phyloP scores from a whole-genome alignment of 805 yeast genomes.

The Candida cerambycidarum region DNA sequence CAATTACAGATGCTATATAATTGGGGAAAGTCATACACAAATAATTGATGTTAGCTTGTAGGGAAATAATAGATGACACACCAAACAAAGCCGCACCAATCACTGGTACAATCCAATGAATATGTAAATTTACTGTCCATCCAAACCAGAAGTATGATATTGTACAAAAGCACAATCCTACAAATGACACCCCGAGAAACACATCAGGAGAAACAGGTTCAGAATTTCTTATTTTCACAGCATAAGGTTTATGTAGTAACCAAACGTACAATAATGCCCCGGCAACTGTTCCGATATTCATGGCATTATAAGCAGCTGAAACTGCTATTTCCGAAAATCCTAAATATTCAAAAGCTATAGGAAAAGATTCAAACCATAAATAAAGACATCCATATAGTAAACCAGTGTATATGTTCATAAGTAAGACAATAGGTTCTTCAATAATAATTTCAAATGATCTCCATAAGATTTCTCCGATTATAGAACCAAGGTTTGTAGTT shows the following conservation, averaged over 20 bases:
- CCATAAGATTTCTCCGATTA: slow-evolving; percentile 34
- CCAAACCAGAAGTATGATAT: slow-evolving; percentile 46
- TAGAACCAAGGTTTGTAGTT: slow-evolving; percentile 10
- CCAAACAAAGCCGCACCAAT: slow-evolving; percentile 44
- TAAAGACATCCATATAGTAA: slow-evolving; percentile 53
- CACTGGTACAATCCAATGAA: slow-evolving; percentile 51
- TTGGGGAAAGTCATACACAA: slow-evolving; percentile 48
- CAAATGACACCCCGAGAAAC: slow-evolving; percentile 36
- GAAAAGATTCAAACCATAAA: slow-evolving; percentile 62
- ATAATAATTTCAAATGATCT: slow-evolving; percentile 52
- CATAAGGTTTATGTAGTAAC: slow-evolving; percentile 1
- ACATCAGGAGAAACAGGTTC: slow-evolving; percentile 37
- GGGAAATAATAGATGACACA: slow-evolving; percentile 39
- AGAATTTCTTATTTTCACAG: slow-evolving; percentile 10
- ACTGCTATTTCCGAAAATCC: slow-evolving; percentile 47
- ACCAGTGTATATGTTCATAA: slow-evolving; percentile 52
- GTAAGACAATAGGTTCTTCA: slow-evolving; percentile 56
- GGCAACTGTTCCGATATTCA: slow-evolving; percentile 8
- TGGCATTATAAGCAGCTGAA: slow-evolving; percentile 30
- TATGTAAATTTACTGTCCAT: slow-evolving; percentile 42
- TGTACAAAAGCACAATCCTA: slow-evolving; percentile 43
- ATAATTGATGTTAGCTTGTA: slow-evolving; percentile 52
- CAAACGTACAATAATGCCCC: slow-evolving; percentile 6
- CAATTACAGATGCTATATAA: slow-evolving; percentile 55
- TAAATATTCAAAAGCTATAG: slow-evolving; percentile 51